Evolutionary conservation across 176 grass and related monocot genomes (phyloP).

Genomic region (Oryza coarctata): DNA sequence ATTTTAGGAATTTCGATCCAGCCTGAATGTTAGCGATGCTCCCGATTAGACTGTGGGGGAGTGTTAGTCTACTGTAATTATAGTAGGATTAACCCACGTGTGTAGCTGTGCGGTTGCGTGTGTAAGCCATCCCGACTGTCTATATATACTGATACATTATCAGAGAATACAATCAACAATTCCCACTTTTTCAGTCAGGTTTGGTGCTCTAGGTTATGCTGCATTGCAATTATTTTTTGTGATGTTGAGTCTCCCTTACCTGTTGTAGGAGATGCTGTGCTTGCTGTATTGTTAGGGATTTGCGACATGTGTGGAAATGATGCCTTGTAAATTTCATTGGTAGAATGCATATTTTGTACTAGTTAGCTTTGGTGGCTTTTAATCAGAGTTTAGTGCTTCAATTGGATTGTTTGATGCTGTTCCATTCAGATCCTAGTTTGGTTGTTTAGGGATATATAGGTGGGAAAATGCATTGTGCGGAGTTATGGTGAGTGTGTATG

Average conservation of each 20-base stretch:
- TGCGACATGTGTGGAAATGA: not conserved
- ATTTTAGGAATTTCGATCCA: no score
- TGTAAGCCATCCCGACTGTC: no score
- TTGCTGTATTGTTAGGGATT: not conserved
- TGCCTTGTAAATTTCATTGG: slow-evolving; percentile 5
- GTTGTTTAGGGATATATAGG: not conserved
- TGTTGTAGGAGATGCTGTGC: not conserved
- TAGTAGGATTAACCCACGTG: no score
- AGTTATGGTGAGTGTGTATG: not conserved
- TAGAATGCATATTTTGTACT: slow-evolving; percentile 22
- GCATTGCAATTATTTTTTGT: not conserved
- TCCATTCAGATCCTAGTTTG: not conserved
- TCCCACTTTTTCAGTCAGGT: not conserved
- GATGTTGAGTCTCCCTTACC: not conserved
- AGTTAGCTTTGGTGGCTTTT: slow-evolving; percentile 1
- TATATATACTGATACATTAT: no score
- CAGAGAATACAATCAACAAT: no score
- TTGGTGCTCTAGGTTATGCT: not conserved
- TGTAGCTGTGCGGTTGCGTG: no score
- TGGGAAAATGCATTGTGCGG: not conserved
- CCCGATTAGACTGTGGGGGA: no score
- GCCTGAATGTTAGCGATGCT: no score
- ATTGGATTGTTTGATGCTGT: not conserved
- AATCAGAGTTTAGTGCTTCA: not conserved
- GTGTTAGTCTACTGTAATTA: no score